Evolutionary conservation across 768 basidiomycete genomes (phyloP).

Genomic region (Hortiboletus flavorubellus): DNA sequence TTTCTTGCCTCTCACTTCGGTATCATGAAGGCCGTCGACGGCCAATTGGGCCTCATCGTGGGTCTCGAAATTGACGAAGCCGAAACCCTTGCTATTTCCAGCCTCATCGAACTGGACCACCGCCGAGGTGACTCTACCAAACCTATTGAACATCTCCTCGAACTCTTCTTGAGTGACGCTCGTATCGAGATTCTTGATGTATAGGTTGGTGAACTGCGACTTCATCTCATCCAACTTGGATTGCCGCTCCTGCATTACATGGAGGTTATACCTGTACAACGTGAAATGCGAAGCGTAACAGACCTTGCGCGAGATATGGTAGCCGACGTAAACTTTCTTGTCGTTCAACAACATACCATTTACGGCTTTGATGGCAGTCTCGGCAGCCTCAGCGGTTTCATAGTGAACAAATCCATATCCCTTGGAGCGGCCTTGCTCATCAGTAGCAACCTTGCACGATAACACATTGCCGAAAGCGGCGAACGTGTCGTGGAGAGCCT

Average conservation of each 20-base stretch:
- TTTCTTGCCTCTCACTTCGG: constrained; percentile 80
- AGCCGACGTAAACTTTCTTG: constrained; percentile 98
- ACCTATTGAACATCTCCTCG: constrained; percentile 69
- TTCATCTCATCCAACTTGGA: constrained; percentile 98
- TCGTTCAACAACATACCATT: constrained; percentile 99
- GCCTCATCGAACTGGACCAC: constrained; percentile 80
- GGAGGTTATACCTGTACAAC: background rate
- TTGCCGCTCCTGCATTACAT: constrained; percentile 72
- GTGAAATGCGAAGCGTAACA: constrained; percentile 11
- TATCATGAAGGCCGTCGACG: constrained; percentile 86
- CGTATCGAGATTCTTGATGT: constrained; percentile 93
- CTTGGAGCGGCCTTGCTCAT: constrained; percentile 92
- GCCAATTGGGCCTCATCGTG: constrained; percentile 93
- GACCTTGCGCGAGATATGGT: constrained; percentile 96
- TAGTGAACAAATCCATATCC: constrained; percentile 99
- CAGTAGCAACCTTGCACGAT: constrained; percentile 98
- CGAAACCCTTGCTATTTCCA: constrained; percentile 95
- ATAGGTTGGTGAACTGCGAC: constrained; percentile 96
- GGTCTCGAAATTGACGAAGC: constrained; percentile 93
- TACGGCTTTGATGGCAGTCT: constrained; percentile 95
- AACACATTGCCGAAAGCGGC: constrained; percentile 98
- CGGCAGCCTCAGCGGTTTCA: constrained; percentile 95
- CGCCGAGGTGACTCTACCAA: constrained; percentile 86
- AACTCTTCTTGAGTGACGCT: constrained; percentile 87
- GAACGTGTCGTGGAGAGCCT: constrained; percentile 99